Evolutionary conservation across 371 early-diverging fungal species (phyloP).

Genomic region (Chytridiales sp.): DNA sequence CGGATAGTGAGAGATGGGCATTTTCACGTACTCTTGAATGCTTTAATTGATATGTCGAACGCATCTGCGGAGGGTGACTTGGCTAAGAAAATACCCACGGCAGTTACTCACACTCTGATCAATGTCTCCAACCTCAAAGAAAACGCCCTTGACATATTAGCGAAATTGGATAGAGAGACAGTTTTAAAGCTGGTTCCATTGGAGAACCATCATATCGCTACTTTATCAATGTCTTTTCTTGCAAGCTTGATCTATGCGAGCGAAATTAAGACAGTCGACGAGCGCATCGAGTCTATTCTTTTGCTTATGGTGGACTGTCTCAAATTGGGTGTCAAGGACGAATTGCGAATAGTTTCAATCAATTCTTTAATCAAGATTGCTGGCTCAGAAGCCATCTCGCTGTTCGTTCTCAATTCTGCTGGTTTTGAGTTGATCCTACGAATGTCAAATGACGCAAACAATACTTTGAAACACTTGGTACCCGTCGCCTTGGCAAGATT

Average conservation of each 20-base stretch:
- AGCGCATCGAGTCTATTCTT: too few relatives aligned
- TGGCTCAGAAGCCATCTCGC: conserved; percentile 4
- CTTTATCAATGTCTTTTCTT: too few relatives aligned
- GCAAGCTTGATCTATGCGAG: too few relatives aligned
- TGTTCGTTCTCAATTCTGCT: neutral
- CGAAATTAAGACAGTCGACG: too few relatives aligned
- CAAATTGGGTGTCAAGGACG: conserved; percentile 45
- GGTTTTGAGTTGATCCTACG: neutral
- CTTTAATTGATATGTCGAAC: neutral
- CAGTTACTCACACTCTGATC: neutral
- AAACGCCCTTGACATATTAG: neutral
- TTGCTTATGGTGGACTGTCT: conserved; percentile 45
- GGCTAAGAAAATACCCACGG: neutral
- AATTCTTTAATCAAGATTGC: neutral
- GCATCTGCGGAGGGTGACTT: neutral
- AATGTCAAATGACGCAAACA: neutral
- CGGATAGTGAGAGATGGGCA: neutral
- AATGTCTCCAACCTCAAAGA: neutral
- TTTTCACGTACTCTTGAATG: neutral
- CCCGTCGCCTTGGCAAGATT: neutral
- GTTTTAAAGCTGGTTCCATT: neutral
- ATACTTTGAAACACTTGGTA: neutral
- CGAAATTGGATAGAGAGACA: neutral
- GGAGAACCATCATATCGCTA: too few relatives aligned
- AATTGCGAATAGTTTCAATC: conserved; percentile 41